These are phyloP conservation scores for Fonsecaea nubica DNA, from an alignment of 2,329 filamentous ascomycete genomes.

Conservation along the genomic window DNA sequence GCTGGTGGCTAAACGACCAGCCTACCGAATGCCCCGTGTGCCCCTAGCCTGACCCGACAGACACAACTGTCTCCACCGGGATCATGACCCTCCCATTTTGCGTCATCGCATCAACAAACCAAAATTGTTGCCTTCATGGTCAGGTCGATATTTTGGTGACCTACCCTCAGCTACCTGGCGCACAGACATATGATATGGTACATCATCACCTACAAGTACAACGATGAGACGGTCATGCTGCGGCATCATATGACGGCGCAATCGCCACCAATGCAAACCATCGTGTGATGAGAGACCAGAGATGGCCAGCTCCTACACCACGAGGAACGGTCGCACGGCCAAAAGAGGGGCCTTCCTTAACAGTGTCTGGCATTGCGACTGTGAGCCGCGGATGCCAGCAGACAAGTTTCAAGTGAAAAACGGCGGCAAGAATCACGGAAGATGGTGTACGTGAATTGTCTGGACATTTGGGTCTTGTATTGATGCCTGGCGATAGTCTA, in stretches of 20 bases:
- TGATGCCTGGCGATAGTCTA: conserved; percentile 52
- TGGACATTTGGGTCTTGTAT: neutral
- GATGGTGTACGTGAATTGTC: conserved; percentile 53
- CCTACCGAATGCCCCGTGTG: neutral
- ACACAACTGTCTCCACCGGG: neutral
- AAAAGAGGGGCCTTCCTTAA: conserved; percentile 51
- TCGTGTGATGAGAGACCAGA: neutral
- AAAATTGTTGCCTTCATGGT: neutral
- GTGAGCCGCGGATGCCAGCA: conserved; percentile 60
- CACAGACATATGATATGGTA: neutral
- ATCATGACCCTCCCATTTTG: conserved; percentile 12
- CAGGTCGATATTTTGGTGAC: neutral
- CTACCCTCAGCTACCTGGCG: neutral
- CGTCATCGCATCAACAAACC: conserved; percentile 33
- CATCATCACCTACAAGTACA: neutral
- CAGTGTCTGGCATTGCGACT: conserved; percentile 62
- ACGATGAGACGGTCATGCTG: neutral
- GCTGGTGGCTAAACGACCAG: neutral
- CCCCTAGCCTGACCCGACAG: neutral
- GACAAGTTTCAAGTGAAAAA: conserved; percentile 65
- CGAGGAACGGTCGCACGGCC: conserved; percentile 37
- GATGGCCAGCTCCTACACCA: conserved; percentile 34
- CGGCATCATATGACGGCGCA: neutral
- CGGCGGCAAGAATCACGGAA: conserved; percentile 61
- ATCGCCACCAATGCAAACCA: neutral